Base-by-base conservation (phyloP, 176 grass and related monocot genomes). In the Oryza glaberrima region DNA sequence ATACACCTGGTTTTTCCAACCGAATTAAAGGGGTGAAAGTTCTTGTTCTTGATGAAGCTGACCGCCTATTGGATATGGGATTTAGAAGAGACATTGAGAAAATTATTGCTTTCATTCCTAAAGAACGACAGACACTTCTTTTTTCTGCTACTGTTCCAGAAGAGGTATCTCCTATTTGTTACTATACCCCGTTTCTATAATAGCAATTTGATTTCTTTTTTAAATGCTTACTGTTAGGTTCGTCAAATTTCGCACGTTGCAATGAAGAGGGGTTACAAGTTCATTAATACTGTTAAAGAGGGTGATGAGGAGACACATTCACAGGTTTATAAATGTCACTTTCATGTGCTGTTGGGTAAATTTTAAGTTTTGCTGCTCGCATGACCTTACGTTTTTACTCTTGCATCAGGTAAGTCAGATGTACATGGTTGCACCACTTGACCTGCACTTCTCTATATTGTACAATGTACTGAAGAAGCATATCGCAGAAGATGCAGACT, bases 31-130 rank as follows among this genome's bases (percentile, higher is more conserved):
- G 94, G 48, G 83, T 99, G 28, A 99, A 99, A 41, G 86, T 99
- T 76, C 89, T 96, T 82, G 83, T 99, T 82, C 90, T 99, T 82
- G 96, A 99, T 87, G 96, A 99, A 89, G 93, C 96, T 77, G 96
- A 99, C 82, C 91, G 87, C 76, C 82, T 99, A 71, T 89, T 96
- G 74, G 96, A 99, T 87, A 99, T 99, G 93, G 93, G 96, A 64
- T 99, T 99, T 81, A 82, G 88, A 75, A 99, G 85, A 85, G 96
- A 95, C 82, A 95, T 98, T 83, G 96, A 99, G 81, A 95, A 87
- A 74, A 96, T 99, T 86, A 82, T 99, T 82, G 41, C 85, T 73
- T 85, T 83, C 76, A 84, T 96, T 76, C 96, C 96, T 67, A 99
- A 92, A 91, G 89, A 96, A 77, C 75, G 96, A 15, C 96, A 95